Evolutionary conservation across 2,329 filamentous ascomycete species (phyloP).

Genomic region (Stemphylium lycopersici): DNA sequence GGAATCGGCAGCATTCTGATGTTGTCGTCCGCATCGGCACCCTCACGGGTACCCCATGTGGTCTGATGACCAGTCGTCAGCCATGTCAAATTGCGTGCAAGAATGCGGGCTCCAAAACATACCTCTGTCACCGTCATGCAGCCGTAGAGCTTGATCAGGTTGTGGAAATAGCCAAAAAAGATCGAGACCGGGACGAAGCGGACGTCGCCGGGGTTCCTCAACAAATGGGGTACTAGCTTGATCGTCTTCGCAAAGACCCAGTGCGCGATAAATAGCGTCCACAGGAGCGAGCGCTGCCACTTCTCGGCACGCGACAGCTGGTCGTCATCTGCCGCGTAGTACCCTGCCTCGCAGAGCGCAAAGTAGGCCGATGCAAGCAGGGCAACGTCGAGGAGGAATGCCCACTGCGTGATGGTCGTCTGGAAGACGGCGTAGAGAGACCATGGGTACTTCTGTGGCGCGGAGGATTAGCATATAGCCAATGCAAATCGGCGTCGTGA

Average conservation of each 20-base stretch:
- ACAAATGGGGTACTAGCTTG: conserved; percentile 86
- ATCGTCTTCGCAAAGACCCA: conserved; percentile 84
- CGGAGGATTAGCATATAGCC: conserved; percentile 33
- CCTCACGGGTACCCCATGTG: conserved; percentile 92
- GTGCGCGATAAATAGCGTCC: conserved; percentile 47
- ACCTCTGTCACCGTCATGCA: conserved; percentile 68
- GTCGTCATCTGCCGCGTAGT: conserved; percentile 29
- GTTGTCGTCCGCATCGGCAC: conserved; percentile 76
- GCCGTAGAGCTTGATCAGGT: conserved; percentile 89
- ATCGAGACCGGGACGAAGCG: conserved; percentile 83
- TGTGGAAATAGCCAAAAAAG: conserved; percentile 90
- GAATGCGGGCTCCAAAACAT: conserved; percentile 32
- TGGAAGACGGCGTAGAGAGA: conserved; percentile 91
- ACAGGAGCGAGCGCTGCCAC: conserved; percentile 37
- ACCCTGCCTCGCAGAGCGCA: conserved; percentile 40
- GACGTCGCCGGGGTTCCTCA: conserved; percentile 81
- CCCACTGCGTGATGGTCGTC: conserved; percentile 89
- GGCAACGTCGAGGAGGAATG: conserved; percentile 74
- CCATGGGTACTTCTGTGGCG: conserved; percentile 78
- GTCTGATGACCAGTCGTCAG: conserved; percentile 64
- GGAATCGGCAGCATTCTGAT: conserved; percentile 49
- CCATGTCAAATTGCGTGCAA: conserved; percentile 11
- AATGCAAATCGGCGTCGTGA: conserved; percentile 25
- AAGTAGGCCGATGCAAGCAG: conserved; percentile 41
- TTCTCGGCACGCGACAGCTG: conserved; percentile 20